Percentiles rank a stretch among this genome's conserved stretches.
Evolutionary conservation across 192 early-diverging fungal genomes (phyloP).

Genomic region (Mortierella antarctica): DNA sequence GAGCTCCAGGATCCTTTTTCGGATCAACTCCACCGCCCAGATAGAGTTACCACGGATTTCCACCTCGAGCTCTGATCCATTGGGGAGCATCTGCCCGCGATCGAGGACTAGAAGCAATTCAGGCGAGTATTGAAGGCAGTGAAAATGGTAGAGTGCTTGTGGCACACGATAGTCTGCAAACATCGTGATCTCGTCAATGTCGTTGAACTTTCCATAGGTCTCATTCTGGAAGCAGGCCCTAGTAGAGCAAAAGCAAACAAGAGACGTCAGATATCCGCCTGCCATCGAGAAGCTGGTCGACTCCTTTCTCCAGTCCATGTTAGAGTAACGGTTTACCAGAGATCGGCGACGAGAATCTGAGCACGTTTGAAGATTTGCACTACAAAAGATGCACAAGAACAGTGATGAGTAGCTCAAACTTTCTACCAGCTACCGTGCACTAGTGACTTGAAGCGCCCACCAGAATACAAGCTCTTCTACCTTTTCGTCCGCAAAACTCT

Average conservation of each 20-base stretch:
- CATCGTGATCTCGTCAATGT: slow-evolving; percentile 87
- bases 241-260: not conserved
- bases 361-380: slow-evolving; percentile 83
- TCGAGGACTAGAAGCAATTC: slow-evolving; percentile 61
- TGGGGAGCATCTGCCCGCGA: slow-evolving; percentile 55
- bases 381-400: slow-evolving; percentile 3
- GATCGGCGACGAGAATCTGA: slow-evolving; percentile 87
- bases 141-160: slow-evolving; percentile 78
- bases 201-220: slow-evolving; percentile 68
- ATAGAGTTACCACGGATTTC: slow-evolving; percentile 84
- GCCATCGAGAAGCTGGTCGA: no score
- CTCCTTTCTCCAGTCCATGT: no score
- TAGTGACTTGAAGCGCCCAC: no score
- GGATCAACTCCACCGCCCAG: slow-evolving; percentile 79
- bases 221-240: slow-evolving; percentile 86
- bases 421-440: not conserved
- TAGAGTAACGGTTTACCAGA: slow-evolving; percentile 60
- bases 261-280: no score
- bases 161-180: slow-evolving; percentile 92
- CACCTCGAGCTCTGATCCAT: slow-evolving; percentile 73
- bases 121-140: slow-evolving; percentile 73
- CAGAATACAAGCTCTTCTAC: slow-evolving; percentile 27
- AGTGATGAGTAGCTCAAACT: not conserved
- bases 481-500: slow-evolving; percentile 64
- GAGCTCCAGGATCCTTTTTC: slow-evolving; percentile 53